phyloP scores from a whole-genome alignment of 169 alveolate genomes.

The Cryptosporidium muris region DNA sequence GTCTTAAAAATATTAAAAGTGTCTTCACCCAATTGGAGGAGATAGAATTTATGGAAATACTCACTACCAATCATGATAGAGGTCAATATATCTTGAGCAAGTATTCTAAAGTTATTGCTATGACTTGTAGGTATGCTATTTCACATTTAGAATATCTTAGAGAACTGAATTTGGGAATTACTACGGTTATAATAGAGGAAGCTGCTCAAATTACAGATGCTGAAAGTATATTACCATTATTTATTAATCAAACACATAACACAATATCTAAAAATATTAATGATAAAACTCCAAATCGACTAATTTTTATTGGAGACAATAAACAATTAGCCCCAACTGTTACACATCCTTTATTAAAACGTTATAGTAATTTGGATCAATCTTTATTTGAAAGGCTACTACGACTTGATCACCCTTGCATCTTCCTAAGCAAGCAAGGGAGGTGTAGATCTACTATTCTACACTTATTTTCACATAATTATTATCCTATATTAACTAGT shows the following conservation, averaged over 20 bases:
- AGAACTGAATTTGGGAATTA: no score
- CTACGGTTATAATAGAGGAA: slow-evolving; percentile 82
- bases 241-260: slow-evolving; percentile 62
- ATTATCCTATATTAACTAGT: slow-evolving; percentile 83
- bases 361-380: slow-evolving; percentile 85
- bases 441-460: background rate
- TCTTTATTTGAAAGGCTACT: slow-evolving; percentile 78
- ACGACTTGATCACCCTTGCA: no score
- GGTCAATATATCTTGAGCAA: no score
- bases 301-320: slow-evolving; percentile 92
- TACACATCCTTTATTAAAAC: slow-evolving; percentile 81
- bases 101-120: no score
- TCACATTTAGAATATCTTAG: no score
- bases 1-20: no score
- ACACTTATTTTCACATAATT: slow-evolving; percentile 84
- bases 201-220: slow-evolving; percentile 86
- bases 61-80: no score
- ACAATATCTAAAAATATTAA: slow-evolving; percentile 1
- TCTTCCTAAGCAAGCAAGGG: no score
- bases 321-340: slow-evolving; percentile 93
- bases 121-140: no score
- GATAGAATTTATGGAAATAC: no score
- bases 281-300: slow-evolving; percentile 83
- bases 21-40: no score
- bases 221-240: background rate